Base-by-base conservation (phyloP, 2,329 filamentous ascomycete species). In the Orbilia ellipsospora region DNA sequence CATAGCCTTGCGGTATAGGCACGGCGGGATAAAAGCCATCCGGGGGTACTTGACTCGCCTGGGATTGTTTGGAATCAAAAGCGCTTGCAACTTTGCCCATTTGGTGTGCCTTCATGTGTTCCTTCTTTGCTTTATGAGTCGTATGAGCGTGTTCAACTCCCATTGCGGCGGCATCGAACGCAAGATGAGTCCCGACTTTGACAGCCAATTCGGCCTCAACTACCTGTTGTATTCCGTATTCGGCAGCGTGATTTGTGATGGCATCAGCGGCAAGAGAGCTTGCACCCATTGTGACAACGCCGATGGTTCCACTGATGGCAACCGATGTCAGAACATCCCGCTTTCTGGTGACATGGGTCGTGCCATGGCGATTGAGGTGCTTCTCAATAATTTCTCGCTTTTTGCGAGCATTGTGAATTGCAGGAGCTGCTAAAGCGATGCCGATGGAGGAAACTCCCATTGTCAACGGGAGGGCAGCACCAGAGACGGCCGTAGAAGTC, bases 351-450 rank as follows among this genome's bases (percentile, higher is more conserved):
- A 82, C 80, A 51, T 84, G 82, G 0, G 80, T 81, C 2, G 79
- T 77, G 3, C 82, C 80, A 7, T 81, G 79, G 2, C 77, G 77
- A 40, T 82, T 80, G 0, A 84, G 80, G 20, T 83, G 82, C 4
- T 77, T 79, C 64, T 83, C 82, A 61, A 84, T 83, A 0, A 84
- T 84, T 18, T 82, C 82, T 4, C 83, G 80, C 67, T 84, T 84
- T 74, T 82, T 84, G 0, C 83, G 80, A 0, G 83, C 83, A 77
- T 84, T 84, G 62, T 83, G 83, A 2, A 84, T 82, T 0, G 81
- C 80, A 0, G 83, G 83, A 2, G 82, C 83, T 2, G 82, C 81
- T 55, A 84, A 77, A 0, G 80, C 83, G 1, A 83, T 80, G 0
- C 83, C 83, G 5, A 84, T 81, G 0, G 82, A 80, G 0, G 82